These are phyloP conservation scores for Alternaria conjuncta DNA, from an alignment of 2,329 filamentous ascomycete species.

Conservation along the genomic window DNA sequence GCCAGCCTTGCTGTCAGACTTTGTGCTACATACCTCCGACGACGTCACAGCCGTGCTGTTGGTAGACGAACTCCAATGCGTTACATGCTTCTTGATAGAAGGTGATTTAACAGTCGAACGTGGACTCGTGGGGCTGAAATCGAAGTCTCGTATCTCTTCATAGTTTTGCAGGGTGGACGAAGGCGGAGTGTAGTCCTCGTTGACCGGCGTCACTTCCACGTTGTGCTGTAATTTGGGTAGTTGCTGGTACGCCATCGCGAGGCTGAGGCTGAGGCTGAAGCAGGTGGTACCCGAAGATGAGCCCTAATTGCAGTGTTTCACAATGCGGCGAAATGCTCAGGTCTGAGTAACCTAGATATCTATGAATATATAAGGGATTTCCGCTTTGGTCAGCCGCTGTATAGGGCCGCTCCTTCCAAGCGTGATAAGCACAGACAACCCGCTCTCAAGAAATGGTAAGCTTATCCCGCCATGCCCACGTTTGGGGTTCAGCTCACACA, in stretches of 20 bases:
- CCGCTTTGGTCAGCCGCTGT: background rate
- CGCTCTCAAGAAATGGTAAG: slow-evolving; percentile 1
- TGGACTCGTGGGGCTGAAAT: slow-evolving; percentile 8
- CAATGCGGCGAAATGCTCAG: background rate
- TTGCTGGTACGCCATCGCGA: slow-evolving; percentile 11
- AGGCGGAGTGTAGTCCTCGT: slow-evolving; percentile 4
- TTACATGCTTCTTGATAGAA: slow-evolving; percentile 9
- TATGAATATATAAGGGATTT: background rate
- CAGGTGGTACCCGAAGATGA: background rate
- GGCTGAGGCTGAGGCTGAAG: background rate
- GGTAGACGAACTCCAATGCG: slow-evolving; percentile 12
- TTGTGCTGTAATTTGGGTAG: slow-evolving; percentile 7
- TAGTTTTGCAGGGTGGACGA: slow-evolving; percentile 2
- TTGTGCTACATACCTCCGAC: slow-evolving; percentile 12
- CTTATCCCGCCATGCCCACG: background rate
- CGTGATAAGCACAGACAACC: slow-evolving; percentile 2
- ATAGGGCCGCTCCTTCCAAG: background rate
- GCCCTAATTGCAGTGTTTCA: background rate
- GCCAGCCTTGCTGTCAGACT: slow-evolving; percentile 6
- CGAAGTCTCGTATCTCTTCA: slow-evolving; percentile 10
- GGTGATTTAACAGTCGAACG: background rate
- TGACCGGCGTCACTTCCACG: slow-evolving; percentile 1
- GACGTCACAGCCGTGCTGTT: slow-evolving; percentile 10
- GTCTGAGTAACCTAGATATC: background rate
- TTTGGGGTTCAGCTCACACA: background rate